Evolutionary conservation across 345 rosid genomes (phyloP).

Genomic region (Murraya koenigii): DNA sequence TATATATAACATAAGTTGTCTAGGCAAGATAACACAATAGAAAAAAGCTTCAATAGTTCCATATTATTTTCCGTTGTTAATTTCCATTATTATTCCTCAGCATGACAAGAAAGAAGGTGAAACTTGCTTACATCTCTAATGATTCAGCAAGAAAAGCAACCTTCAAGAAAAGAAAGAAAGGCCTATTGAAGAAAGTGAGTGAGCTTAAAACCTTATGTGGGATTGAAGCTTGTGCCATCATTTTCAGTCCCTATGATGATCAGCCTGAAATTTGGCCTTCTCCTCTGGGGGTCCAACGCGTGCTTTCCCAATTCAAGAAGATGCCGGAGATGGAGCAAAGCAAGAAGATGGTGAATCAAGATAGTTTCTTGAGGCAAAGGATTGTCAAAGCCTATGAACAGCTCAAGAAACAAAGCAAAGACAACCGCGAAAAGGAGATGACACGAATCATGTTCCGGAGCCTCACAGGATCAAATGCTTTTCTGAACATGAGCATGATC

Average conservation of each 20-base stretch:
- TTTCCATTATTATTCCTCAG: neutral
- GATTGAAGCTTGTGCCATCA: constrained; percentile 41
- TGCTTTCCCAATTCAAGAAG: constrained; percentile 29
- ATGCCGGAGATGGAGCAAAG: constrained; percentile 44
- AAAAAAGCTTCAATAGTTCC: neutral
- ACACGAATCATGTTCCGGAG: constrained; percentile 27
- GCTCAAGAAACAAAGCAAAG: constrained; percentile 33
- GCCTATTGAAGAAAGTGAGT: constrained; percentile 57
- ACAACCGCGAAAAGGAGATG: constrained; percentile 40
- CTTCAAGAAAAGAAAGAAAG: constrained; percentile 61
- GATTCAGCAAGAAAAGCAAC: constrained; percentile 55
- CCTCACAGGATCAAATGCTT: constrained; percentile 6
- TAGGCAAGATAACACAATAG: neutral
- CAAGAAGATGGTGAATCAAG: constrained; percentile 50
- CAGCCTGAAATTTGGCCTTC: constrained; percentile 57
- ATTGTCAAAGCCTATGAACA: constrained; percentile 29
- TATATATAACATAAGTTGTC: neutral
- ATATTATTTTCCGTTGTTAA: neutral
- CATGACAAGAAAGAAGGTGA: constrained; percentile 66
- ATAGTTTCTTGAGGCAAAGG: constrained; percentile 38
- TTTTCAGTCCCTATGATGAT: constrained; percentile 34
- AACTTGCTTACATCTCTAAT: constrained; percentile 39
- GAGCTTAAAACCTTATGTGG: constrained; percentile 64
- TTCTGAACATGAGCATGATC: constrained; percentile 15
- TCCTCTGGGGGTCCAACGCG: constrained; percentile 23